Evolutionary conservation across 129 eudicot genomes (phyloP).

Genomic region (Gnaphalium uliginosum): DNA sequence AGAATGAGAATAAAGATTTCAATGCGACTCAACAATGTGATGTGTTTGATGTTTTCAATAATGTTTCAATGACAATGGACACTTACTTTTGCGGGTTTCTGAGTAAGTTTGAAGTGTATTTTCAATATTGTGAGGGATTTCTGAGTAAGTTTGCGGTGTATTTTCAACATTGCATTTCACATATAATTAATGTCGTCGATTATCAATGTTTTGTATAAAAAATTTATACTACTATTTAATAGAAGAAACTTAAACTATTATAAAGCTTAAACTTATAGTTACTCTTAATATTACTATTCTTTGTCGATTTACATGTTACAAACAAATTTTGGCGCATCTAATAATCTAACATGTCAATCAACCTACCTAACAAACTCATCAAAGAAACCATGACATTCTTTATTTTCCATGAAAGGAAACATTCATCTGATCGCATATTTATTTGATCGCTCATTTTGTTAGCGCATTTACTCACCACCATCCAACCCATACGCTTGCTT

Average conservation of each 20-base stretch:
- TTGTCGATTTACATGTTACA: background rate
- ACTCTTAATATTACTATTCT: too few species aligned
- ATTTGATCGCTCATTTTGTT: background rate
- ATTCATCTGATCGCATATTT: background rate
- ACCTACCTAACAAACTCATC: background rate
- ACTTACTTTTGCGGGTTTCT: too few species aligned
- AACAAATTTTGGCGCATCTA: background rate
- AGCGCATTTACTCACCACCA: background rate
- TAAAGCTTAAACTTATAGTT: too few species aligned
- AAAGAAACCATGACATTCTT: background rate
- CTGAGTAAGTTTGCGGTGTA: too few species aligned
- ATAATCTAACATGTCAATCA: background rate
- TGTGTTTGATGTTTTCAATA: background rate
- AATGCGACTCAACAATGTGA: slow-evolving; percentile 20
- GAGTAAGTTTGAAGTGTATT: too few species aligned
- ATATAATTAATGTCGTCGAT: too few species aligned
- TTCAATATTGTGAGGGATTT: too few species aligned
- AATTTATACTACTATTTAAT: too few species aligned
- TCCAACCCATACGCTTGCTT: background rate
- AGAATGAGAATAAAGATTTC: background rate
- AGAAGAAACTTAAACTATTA: too few species aligned
- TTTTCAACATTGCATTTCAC: too few species aligned
- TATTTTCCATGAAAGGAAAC: background rate
- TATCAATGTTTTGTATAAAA: too few species aligned
- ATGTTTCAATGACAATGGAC: too few species aligned